phyloP scores from a whole-genome alignment of 495 filamentous ascomycete genomes.

The Pseudomonodictys pantanalensis region DNA sequence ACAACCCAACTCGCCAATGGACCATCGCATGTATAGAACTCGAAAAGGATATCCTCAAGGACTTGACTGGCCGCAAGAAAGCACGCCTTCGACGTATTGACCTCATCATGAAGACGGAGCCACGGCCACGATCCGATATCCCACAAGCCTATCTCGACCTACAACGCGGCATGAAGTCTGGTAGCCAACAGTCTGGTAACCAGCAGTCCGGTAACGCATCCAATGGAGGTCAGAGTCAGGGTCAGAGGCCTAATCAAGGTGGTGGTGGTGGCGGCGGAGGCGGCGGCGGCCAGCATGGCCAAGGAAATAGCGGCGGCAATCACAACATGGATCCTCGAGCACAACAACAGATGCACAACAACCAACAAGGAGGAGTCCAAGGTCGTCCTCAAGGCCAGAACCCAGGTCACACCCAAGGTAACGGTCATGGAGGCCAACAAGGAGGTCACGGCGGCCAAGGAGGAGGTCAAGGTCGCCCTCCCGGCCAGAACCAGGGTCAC shows the following conservation, averaged over 20 bases:
- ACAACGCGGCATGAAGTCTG: neutral
- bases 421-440: neutral
- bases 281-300: too few species aligned
- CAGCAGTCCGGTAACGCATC: neutral
- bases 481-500: neutral
- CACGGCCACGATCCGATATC: neutral
- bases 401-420: neutral
- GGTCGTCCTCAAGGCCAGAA: neutral
- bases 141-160: neutral
- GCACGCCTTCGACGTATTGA: conserved; percentile 3
- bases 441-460: neutral
- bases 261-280: neutral
- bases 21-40: conserved; percentile 11
- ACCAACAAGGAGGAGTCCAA: neutral
- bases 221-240: neutral
- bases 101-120: conserved; percentile 14
- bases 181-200: neutral
- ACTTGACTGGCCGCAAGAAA: neutral
- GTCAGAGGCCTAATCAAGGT: neutral
- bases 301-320: too few species aligned
- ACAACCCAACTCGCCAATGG: conserved; percentile 11
- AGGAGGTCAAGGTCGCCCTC: neutral
- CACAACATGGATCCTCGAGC: too few species aligned
- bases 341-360: neutral
- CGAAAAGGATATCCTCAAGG: neutral